Evolutionary conservation across 495 filamentous ascomycete species (phyloP).

Genomic region (Hypoxylon crocopeplum): DNA sequence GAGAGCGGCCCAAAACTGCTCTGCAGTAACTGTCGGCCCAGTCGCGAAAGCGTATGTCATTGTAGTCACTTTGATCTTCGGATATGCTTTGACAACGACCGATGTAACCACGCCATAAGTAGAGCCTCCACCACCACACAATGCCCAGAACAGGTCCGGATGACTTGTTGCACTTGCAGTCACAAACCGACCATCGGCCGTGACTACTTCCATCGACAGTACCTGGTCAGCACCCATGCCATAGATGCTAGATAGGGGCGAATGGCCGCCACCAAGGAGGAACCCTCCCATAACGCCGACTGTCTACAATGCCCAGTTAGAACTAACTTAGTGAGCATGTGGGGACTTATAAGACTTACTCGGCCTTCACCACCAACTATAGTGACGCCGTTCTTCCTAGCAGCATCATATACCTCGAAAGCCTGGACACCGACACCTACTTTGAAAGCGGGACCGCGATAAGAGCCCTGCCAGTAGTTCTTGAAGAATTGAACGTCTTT

Average conservation of each 20-base stretch:
- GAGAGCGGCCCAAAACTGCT: constrained; percentile 59
- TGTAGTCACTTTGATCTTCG: constrained; percentile 48
- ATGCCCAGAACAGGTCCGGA: constrained; percentile 71
- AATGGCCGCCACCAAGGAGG: constrained; percentile 62
- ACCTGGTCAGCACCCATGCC: constrained; percentile 64
- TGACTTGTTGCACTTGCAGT: constrained; percentile 56
- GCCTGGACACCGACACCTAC: constrained; percentile 56
- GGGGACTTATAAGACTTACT: constrained; percentile 20
- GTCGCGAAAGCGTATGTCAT: constrained; percentile 44
- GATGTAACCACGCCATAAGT: constrained; percentile 68
- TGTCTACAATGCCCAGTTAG: constrained; percentile 36
- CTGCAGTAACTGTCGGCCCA: constrained; percentile 41
- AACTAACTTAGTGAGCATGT: background rate
- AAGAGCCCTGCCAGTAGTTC: constrained; percentile 45
- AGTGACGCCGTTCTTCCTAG: constrained; percentile 45
- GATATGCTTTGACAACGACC: constrained; percentile 53
- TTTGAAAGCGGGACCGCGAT: constrained; percentile 55
- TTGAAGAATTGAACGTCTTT: constrained; percentile 52
- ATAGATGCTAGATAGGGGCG: constrained; percentile 47
- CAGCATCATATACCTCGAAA: constrained; percentile 53
- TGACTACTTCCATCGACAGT: constrained; percentile 61
- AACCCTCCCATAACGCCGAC: constrained; percentile 62
- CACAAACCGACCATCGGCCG: constrained; percentile 61
- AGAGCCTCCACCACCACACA: constrained; percentile 63
- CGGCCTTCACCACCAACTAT: constrained; percentile 59